Conservation (phyloP, 371 early-diverging fungal genomes). For the Vairimorpha necatrix region DNA sequence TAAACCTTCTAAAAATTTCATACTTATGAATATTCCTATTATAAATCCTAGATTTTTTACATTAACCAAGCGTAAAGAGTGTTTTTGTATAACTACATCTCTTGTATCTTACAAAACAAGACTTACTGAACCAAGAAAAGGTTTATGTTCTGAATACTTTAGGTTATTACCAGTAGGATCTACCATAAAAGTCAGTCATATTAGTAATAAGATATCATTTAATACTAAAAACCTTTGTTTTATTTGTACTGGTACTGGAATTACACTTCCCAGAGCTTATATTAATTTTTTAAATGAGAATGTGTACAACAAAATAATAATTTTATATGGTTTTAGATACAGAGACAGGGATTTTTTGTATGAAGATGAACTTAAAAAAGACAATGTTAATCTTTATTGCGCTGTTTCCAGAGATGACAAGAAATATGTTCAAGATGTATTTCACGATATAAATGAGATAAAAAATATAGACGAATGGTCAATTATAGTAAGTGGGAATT, state of each 20-base stretch:
- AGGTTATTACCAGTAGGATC: constrained; percentile 5
- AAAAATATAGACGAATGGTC: constrained; percentile 48
- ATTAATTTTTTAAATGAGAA: constrained; percentile 37
- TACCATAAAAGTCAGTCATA: constrained; percentile 38
- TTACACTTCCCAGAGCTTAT: constrained; percentile 52
- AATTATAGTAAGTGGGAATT: constrained; percentile 57
- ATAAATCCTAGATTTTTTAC: constrained; percentile 61
- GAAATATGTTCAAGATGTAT: constrained; percentile 46
- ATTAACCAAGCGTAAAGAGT: constrained; percentile 40
- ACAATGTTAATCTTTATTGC: constrained; percentile 9
- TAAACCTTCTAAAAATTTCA: constrained; percentile 18
- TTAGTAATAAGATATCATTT: constrained; percentile 32
- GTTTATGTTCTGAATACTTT: constrained; percentile 62
- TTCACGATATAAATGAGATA: constrained; percentile 18
- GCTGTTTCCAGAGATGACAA: constrained; percentile 44
- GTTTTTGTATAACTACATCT: constrained; percentile 49
- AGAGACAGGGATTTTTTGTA: constrained; percentile 47
- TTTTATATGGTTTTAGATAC: constrained; percentile 62
- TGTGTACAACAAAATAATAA: constrained; percentile 20
- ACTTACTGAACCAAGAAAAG: constrained; percentile 21
- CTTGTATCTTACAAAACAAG: constrained; percentile 40
- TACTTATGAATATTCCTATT: constrained; percentile 14
- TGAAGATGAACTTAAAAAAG: constrained; percentile 12
- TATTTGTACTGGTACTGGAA: constrained; percentile 62
- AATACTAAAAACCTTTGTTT: constrained; percentile 53